These are phyloP conservation scores for Miscanthus lutarioriparius DNA, from an alignment of 176 grass and related monocot genomes.

Conservation along the genomic window DNA sequence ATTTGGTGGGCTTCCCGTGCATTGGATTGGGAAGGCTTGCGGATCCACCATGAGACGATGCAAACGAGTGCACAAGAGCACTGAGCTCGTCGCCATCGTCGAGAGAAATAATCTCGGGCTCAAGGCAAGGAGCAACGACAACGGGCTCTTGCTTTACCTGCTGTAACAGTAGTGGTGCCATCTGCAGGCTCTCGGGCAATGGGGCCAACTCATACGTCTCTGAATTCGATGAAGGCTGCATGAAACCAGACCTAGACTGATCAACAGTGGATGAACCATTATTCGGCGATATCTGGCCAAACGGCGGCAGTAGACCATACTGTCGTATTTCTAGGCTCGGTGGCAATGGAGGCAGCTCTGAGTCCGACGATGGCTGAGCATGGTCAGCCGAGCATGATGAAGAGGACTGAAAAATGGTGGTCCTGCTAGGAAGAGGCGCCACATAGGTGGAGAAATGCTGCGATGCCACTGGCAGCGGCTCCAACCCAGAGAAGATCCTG, in stretches of 20 bases:
- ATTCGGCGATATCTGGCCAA: neutral
- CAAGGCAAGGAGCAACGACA: neutral
- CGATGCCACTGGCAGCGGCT: neutral
- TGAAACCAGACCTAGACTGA: neutral
- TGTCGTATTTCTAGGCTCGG: neutral
- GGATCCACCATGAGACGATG: neutral
- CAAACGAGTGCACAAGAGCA: neutral
- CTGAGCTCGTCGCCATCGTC: neutral
- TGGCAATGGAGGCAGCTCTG: neutral
- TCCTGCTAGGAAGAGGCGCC: neutral
- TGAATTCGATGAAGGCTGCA: neutral
- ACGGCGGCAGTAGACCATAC: neutral
- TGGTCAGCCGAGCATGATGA: neutral
- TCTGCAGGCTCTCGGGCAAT: neutral
- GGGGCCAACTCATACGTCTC: neutral
- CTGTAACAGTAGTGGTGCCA: neutral
- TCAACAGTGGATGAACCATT: neutral
- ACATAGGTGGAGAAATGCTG: neutral
- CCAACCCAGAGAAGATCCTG: neutral
- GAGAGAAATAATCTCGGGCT: neutral
- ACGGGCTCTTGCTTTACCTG: neutral
- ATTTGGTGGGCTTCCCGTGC: neutral
- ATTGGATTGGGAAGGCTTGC: neutral
- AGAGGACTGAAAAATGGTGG: neutral
- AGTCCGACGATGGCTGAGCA: neutral